Evolutionary conservation across 352 stramenopile genomes (phyloP), one percentile per base, ranked within the genome.

Genomic region (Blastocystis sp.): DNA sequence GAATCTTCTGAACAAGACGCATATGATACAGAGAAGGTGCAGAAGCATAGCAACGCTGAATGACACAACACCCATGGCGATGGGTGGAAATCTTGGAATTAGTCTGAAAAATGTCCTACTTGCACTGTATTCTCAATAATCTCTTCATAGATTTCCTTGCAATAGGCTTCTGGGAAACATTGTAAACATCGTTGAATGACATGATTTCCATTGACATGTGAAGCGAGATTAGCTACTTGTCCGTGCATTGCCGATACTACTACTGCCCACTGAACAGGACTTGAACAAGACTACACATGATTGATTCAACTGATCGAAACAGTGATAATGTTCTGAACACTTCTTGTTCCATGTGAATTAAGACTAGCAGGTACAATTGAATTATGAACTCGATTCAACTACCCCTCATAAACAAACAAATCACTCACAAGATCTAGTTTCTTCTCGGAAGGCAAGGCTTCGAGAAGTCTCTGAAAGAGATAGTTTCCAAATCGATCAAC

Each of bases 401-500:
- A 79, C 35, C 6, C 13, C 6, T 53, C 11, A 79, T 42, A 17
- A n/a, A 24, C 19, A 42, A 57, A 19, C 44, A 11, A 3, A 54
- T 22, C 27, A 57, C 68, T 1, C 57, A 27, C 57, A 98, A 93
- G 87, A 98, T 95, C 89, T 94, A 94, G n/a, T 97, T 91, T 0
- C 96, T 93, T 89, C 98, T 94, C 51, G 93, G 92, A 1, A 94
- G 92, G 42, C 92, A 95, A 62, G 96, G 95, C 94, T 89, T 98
- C 96, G 37, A 98, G 91, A 42, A 99, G 95, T 91, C 98, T 98
- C 91, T 99, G 96, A 91, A 99, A 98, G 6, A 99, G 90, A 88
- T 98, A 98, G 90, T 98, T 98, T 7, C 96, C 96, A 91, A 98
- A 98, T 4, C 96, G 96, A 90, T 99, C 96, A 22, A 98, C 95